Evolutionary conservation across 2,329 filamentous ascomycete genomes (phyloP).

Genomic region (Ceratocystis colombiana): DNA sequence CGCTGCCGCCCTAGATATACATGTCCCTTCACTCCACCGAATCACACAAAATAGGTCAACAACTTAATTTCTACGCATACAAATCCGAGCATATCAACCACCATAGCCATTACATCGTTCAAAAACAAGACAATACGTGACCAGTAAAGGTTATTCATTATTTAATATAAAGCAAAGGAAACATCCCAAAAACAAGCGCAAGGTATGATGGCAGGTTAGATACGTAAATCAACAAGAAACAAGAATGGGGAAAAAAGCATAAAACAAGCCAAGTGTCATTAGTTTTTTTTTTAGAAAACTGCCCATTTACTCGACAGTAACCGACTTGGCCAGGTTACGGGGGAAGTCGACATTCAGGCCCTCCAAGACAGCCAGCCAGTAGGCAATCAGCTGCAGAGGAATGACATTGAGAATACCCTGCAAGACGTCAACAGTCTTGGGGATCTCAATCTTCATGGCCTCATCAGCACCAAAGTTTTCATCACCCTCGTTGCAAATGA

Average conservation of each 20-base stretch:
- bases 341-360: constrained; percentile 98
- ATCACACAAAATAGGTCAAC: too few relatives aligned
- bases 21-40: too few relatives aligned
- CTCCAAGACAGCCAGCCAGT: constrained; percentile 95
- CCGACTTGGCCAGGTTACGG: constrained; percentile 95
- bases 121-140: constrained; percentile 15
- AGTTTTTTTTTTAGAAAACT: constrained; percentile 20
- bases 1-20: too few relatives aligned
- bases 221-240: constrained; percentile 24
- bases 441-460: constrained; percentile 95
- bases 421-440: constrained; percentile 85
- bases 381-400: constrained; percentile 92
- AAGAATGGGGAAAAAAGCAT: constrained; percentile 25
- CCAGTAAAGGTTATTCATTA: constrained; percentile 15
- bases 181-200: constrained; percentile 24
- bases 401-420: constrained; percentile 98
- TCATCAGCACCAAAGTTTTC: constrained; percentile 78
- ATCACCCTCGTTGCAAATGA: constrained; percentile 90
- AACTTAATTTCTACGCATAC: too few relatives aligned
- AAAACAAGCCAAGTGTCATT: constrained; percentile 25
- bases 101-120: constrained; percentile 11
- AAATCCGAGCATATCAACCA: background rate
- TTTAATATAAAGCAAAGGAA: constrained; percentile 14
- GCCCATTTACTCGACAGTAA: constrained; percentile 78
- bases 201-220: constrained; percentile 25